A percentile compares a stretch with the other conserved stretches of the same genome.
These are phyloP conservation scores for Acanthamoeba culbertsoni DNA, from an alignment of 208 protist genomes.

Conservation along the genomic window DNA sequence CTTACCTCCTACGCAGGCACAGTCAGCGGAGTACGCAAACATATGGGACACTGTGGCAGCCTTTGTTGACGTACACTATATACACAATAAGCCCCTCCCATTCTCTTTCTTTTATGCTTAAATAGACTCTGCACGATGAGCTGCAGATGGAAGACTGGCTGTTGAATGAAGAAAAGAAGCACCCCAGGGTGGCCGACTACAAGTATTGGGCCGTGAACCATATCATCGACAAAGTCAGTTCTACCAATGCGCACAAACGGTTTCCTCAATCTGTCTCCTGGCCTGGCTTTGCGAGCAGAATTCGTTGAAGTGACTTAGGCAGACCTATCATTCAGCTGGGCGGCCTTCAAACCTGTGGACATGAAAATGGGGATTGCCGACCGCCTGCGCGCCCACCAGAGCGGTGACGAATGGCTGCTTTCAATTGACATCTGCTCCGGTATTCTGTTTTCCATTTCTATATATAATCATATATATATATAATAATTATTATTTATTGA, in stretches of 20 bases:
- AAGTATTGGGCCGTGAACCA: background rate
- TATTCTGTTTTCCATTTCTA: background rate
- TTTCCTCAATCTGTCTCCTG: background rate
- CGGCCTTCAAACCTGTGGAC: background rate
- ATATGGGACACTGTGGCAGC: background rate
- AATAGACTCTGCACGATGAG: background rate
- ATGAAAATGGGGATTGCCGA: background rate
- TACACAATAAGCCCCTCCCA: background rate
- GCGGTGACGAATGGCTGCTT: background rate
- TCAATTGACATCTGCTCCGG: background rate
- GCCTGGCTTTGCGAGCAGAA: background rate
- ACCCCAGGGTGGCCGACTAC: background rate
- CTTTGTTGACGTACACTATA: background rate
- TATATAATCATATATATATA: too few relatives aligned
- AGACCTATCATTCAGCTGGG: background rate
- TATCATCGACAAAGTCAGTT: background rate
- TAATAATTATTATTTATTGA: too few relatives aligned
- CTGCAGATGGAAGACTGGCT: background rate
- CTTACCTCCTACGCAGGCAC: background rate
- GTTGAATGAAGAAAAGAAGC: background rate
- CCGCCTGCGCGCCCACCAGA: background rate
- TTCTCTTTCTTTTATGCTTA: background rate
- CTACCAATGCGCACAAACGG: background rate
- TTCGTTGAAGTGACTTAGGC: too few relatives aligned
- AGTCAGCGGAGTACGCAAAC: background rate